Evolutionary conservation across 1,139 yeast genomes (phyloP), one percentile per base, ranked within the genome.

Genomic region (Saccharomyces pastorianus): DNA sequence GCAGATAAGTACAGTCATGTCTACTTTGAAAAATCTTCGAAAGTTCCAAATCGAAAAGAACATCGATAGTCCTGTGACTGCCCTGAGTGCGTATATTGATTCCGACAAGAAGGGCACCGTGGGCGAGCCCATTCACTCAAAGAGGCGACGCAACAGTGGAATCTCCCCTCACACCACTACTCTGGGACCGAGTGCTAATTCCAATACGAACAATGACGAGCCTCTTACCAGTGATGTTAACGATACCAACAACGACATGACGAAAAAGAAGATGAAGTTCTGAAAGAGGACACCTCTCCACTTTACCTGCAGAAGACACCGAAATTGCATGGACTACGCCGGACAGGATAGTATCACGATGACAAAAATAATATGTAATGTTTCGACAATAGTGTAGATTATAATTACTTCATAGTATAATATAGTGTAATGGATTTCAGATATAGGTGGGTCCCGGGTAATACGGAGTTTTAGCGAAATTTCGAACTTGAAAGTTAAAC

Each of bases 1-100:
- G 71, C 93, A 88, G 67, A 80, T 87, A 3, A 79, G 89, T 48
- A 95, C 87, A 68, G 84, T 85, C 1, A 84, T 88, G 87, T 77
- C 88, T 0, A 81, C 81, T 56, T 75, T 88, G 62, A 78, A 80
- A 55, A 82, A 85, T 32, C 42, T 38, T 8, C 42, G 42, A 38
- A 38, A 38, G 42, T 38, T 38, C 25, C 42, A 38, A 17, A 38
- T 38, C 6, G 42, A 38, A 38, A 7, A 38, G 23, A 38, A 38
- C 42, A 38, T 38, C 23, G 42, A 38, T 38, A 38, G 42, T 38
- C 42, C 42, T 9, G 42, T 38, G 42, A 38, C 42, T 38, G 42
- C 42, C 42, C 13, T 38, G 23, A 38, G n/a, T 38, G 42, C 42
- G 2, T 38, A 38, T 8, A 8, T 38, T 70, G 51, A 57, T 5